Conservation (phyloP, 2,329 filamentous ascomycete genomes). For the Paraphaeosphaeria minitans region DNA sequence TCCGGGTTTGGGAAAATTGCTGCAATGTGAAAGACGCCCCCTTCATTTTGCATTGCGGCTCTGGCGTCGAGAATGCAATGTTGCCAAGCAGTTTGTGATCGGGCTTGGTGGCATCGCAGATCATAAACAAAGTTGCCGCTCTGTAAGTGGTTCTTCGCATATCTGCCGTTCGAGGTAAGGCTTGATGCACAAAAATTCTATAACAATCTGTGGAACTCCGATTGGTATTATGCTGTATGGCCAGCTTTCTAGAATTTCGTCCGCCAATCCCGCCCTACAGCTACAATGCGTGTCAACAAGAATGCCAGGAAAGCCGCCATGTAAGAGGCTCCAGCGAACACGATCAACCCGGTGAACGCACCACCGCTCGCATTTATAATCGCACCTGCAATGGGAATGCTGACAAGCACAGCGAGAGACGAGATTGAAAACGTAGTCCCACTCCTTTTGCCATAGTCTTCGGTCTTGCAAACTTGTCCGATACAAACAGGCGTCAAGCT, state of each 20-base stretch:
- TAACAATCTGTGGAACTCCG: background rate
- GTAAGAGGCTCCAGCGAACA: slow-evolving; percentile 26
- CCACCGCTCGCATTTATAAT: slow-evolving; percentile 25
- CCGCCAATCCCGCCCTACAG: slow-evolving; percentile 20
- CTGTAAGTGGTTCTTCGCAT: background rate
- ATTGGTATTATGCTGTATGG: background rate
- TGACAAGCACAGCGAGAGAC: slow-evolving; percentile 67
- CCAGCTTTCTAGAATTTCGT: background rate
- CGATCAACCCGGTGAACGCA: slow-evolving; percentile 24
- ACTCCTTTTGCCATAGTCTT: slow-evolving; percentile 69
- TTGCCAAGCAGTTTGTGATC: background rate
- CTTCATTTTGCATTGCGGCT: background rate
- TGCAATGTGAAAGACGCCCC: background rate
- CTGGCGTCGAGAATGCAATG: background rate
- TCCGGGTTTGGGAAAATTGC: background rate
- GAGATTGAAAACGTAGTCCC: slow-evolving; percentile 66
- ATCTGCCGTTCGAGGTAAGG: background rate
- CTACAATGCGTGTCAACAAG: slow-evolving; percentile 19
- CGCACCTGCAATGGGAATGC: slow-evolving; percentile 67
- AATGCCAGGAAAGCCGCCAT: slow-evolving; percentile 23
- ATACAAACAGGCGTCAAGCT: slow-evolving; percentile 67
- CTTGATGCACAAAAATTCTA: background rate
- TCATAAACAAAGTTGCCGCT: background rate
- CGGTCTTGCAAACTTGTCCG: slow-evolving; percentile 71
- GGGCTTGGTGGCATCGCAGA: background rate